Base-by-base conservation (phyloP, 1,284 basidiomycete species). In the Pholiota adiposa region DNA sequence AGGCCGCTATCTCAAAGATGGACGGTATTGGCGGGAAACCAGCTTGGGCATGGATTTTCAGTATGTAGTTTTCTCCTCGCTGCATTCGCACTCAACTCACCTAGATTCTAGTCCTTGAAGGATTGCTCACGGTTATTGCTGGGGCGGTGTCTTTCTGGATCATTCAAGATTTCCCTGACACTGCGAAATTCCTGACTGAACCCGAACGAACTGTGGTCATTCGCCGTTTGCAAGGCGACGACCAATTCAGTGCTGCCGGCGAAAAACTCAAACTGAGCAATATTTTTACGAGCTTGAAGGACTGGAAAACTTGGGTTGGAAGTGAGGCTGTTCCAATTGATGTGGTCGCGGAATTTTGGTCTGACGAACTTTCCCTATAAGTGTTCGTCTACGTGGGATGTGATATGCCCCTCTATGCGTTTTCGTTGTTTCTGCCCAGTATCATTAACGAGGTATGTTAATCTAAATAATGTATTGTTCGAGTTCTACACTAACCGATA, bases 141-240 rank as follows among this genome's bases (percentile, higher is more conserved):
- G 89, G 88, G 1, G 67, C 73, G n/a, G 66, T 77, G 3, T 90
- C 89, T 4, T 93, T 87, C 77, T 93, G 83, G 82, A 84, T 92
- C 65, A 85, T 92, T 62, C 85, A 89, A 68, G 92, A 93, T 73
- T 93, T 93, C 76, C 91, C 90, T 4, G 89, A 92, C 67, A 89
- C 84, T 0, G 91, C 91, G 44, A 90, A 83, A 65, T 92, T 92
- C 77, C 79, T 94, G 18, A 82, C 79, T 25, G 87, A 89, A 63
- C 78, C 75, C 2, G 92, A 94, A 74, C 78, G 89, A 23, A 87
- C 84, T 2, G 79, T 88, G 29, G 80, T 93, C 53, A 79, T 92
- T 58, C 79, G 84, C 18, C 78, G 89, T 19, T 77, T 92, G 34
- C 87, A 91, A 71, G 72, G 73, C n/a, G 89, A 92, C 69, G 82